These are phyloP conservation scores for Nephromyces sp. DNA, from an alignment of 169 alveolate genomes.

Conservation along the genomic window DNA sequence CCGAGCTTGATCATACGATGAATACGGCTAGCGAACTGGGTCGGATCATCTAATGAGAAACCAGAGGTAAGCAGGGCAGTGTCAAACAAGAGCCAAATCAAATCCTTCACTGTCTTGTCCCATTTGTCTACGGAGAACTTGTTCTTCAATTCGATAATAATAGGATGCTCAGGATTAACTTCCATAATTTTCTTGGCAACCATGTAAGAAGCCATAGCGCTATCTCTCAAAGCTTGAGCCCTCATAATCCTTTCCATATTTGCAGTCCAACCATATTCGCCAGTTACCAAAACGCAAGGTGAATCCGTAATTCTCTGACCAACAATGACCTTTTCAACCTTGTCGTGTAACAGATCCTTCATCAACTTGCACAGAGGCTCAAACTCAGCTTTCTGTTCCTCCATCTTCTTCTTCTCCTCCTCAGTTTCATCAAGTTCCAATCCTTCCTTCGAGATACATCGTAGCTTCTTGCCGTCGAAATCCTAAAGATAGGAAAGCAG, in stretches of 20 bases:
- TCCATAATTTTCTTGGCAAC: slow-evolving; percentile 97
- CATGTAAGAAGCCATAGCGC: slow-evolving; percentile 87
- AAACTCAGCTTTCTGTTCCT: slow-evolving; percentile 88
- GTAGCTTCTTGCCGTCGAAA: slow-evolving; percentile 93
- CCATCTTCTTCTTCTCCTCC: slow-evolving; percentile 93
- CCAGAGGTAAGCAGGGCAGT: slow-evolving; percentile 97
- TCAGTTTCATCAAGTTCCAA: slow-evolving; percentile 87
- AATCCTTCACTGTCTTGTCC: slow-evolving; percentile 96
- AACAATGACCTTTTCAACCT: slow-evolving; percentile 94
- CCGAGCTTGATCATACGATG: slow-evolving; percentile 99
- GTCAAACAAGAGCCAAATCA: slow-evolving; percentile 95
- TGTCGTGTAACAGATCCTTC: slow-evolving; percentile 95
- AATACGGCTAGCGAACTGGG: slow-evolving; percentile 93
- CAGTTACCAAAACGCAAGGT: slow-evolving; percentile 96
- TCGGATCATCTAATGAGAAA: slow-evolving; percentile 96
- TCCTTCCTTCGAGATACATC: slow-evolving; percentile 95
- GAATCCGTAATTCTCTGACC: slow-evolving; percentile 91
- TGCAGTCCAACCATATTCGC: slow-evolving; percentile 99
- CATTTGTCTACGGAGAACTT: slow-evolving; percentile 90
- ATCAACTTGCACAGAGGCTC: slow-evolving; percentile 93
- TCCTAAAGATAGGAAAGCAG: slow-evolving; percentile 31
- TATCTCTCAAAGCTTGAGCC: slow-evolving; percentile 99
- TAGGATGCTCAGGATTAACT: slow-evolving; percentile 94
- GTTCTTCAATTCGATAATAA: slow-evolving; percentile 88
- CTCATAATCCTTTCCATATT: slow-evolving; percentile 99